phyloP scores from a whole-genome alignment of 768 basidiomycete genomes.

The Boletus edulis region DNA sequence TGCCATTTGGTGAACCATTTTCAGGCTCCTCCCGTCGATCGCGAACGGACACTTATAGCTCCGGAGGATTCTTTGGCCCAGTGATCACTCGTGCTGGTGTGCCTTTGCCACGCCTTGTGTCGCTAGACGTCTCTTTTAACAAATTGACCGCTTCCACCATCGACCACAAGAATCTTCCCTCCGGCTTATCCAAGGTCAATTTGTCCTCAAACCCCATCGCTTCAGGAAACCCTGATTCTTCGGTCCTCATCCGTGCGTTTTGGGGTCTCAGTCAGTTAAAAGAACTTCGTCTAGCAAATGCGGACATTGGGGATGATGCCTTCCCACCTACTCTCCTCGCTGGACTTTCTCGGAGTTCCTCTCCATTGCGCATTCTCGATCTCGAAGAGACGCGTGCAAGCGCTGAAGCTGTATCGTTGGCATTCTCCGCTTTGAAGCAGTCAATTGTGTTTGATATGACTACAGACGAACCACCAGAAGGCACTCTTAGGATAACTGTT shows the following conservation, averaged over 20 bases:
- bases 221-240: constrained; percentile 24
- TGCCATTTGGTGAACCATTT: constrained; percentile 67
- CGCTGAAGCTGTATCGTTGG: constrained; percentile 40
- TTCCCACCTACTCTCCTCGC: constrained; percentile 38
- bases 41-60: constrained; percentile 28
- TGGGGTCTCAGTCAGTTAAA: constrained; percentile 49
- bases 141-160: constrained; percentile 54
- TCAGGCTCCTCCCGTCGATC: constrained; percentile 21
- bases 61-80: constrained; percentile 62
- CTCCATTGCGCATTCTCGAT: constrained; percentile 55
- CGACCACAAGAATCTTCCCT: constrained; percentile 52
- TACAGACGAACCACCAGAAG: constrained; percentile 50
- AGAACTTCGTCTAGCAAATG: constrained; percentile 53
- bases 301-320: constrained; percentile 60
- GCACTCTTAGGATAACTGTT: constrained; percentile 53
- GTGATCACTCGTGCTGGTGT: constrained; percentile 57
- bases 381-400: constrained; percentile 64
- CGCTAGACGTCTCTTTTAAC: constrained; percentile 67
- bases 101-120: constrained; percentile 65
- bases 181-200: constrained; percentile 54
- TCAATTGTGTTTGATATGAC: constrained; percentile 54
- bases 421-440: constrained; percentile 48
- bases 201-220: constrained; percentile 69
- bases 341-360: constrained; percentile 39
- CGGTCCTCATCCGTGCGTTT: constrained; percentile 43